phyloP scores from a whole-genome alignment of 345 rosid genomes.

The Lepidium sativum region DNA sequence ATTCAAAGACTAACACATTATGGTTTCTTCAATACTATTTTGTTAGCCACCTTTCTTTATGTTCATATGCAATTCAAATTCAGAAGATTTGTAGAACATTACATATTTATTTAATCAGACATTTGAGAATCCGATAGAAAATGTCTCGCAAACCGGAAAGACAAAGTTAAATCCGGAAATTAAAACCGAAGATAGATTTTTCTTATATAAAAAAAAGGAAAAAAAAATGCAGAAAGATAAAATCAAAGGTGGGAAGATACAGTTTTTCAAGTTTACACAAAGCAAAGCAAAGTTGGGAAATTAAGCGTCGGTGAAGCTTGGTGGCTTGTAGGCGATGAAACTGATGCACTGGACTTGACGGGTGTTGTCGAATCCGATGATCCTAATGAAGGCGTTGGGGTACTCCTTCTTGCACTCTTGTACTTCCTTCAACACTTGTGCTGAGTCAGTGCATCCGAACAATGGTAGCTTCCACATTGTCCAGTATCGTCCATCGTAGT shows the following conservation, averaged over 20 bases:
- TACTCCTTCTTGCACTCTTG: slow-evolving; percentile 30
- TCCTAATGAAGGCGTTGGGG: slow-evolving; percentile 33
- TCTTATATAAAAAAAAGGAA: no score
- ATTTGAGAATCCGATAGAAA: slow-evolving; percentile 20
- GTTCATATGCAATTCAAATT: neutral
- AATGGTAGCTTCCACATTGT: slow-evolving; percentile 51
- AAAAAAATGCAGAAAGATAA: neutral
- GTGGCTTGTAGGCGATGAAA: slow-evolving; percentile 36
- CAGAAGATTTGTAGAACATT: slow-evolving; percentile 7
- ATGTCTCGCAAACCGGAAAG: slow-evolving; percentile 25
- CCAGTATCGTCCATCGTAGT: slow-evolving; percentile 46
- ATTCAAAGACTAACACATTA: neutral
- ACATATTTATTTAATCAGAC: slow-evolving; percentile 26
- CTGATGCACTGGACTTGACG: slow-evolving; percentile 37
- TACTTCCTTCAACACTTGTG: slow-evolving; percentile 44
- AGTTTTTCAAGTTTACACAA: slow-evolving; percentile 21
- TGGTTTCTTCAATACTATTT: neutral
- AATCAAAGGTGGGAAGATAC: slow-evolving; percentile 13
- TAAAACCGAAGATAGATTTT: slow-evolving; percentile 3
- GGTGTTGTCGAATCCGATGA: slow-evolving; percentile 46
- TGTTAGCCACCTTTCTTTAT: neutral
- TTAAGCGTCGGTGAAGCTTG: slow-evolving; percentile 21
- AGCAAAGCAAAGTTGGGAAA: slow-evolving; percentile 11
- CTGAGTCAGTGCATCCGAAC: slow-evolving; percentile 43
- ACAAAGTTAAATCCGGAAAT: slow-evolving; percentile 19